phyloP scores from a whole-genome alignment of 2,329 filamentous ascomycete genomes.

The Ophiostoma ips region DNA sequence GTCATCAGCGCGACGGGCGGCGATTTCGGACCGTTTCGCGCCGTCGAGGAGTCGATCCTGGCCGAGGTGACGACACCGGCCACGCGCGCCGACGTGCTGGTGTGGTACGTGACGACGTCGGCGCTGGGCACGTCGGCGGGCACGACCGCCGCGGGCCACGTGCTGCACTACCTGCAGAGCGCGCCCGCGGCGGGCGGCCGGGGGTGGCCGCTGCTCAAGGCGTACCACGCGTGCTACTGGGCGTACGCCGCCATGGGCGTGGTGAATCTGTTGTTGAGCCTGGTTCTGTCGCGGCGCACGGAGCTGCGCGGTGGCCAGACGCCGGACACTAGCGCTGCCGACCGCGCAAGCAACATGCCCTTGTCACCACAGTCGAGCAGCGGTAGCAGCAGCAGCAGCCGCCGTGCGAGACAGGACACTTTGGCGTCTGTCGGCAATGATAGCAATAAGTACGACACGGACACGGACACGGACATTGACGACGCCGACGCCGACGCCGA shows the following conservation, averaged over 20 bases:
- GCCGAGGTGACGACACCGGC: slow-evolving; percentile 43
- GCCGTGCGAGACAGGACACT: background rate
- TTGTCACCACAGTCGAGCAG: background rate
- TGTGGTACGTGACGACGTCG: slow-evolving; percentile 49
- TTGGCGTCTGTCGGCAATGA: background rate
- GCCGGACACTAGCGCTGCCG: slow-evolving; percentile 13
- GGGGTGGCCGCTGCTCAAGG: slow-evolving; percentile 34
- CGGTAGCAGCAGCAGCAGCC: background rate
- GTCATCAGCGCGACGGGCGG: slow-evolving; percentile 49
- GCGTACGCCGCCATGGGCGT: slow-evolving; percentile 42
- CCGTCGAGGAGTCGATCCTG: slow-evolving; percentile 51
- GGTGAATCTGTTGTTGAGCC: slow-evolving; percentile 32
- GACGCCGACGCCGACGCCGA: slow-evolving; percentile 13
- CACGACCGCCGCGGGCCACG: slow-evolving; percentile 35
- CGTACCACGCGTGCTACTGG: slow-evolving; percentile 45
- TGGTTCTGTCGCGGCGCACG: slow-evolving; percentile 34
- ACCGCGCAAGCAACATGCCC: slow-evolving; percentile 9
- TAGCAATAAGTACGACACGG: background rate
- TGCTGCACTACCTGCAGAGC: slow-evolving; percentile 32
- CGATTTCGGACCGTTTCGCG: slow-evolving; percentile 54
- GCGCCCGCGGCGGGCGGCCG: slow-evolving; percentile 19
- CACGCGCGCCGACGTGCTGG: slow-evolving; percentile 47
- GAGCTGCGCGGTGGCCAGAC: slow-evolving; percentile 26
- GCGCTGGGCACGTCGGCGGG: slow-evolving; percentile 41
- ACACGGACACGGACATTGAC: slow-evolving; percentile 15